Evolutionary conservation across 495 filamentous ascomycete genomes (phyloP).

Genomic region (Annulohypoxylon bovei): DNA sequence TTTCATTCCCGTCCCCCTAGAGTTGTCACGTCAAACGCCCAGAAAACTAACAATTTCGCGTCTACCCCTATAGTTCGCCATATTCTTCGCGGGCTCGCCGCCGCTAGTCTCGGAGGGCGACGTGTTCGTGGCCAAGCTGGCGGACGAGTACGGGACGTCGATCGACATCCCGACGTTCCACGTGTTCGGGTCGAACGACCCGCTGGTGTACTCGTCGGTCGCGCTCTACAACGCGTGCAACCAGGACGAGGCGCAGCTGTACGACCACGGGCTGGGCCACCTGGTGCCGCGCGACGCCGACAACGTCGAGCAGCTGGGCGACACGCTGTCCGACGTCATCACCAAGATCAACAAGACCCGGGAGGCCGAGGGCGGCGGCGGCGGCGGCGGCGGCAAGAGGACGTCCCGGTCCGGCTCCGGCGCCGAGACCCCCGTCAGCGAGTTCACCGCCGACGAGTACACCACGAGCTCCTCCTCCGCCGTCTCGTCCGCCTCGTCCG

Average conservation of each 20-base stretch:
- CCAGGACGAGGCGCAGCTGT: constrained; percentile 57
- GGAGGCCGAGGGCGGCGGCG: background rate
- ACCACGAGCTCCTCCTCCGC: background rate
- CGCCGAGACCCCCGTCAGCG: background rate
- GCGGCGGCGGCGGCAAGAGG: background rate
- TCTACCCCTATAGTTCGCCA: constrained; percentile 48
- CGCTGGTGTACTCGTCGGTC: constrained; percentile 61
- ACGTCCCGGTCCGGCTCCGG: background rate
- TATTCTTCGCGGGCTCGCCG: constrained; percentile 66
- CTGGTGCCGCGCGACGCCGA: constrained; percentile 61
- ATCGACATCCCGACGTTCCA: constrained; percentile 66
- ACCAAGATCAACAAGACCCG: constrained; percentile 42
- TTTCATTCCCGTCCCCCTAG: no score
- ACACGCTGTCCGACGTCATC: constrained; percentile 43
- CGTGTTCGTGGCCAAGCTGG: constrained; percentile 49
- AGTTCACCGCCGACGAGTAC: constrained; percentile 15
- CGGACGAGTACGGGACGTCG: constrained; percentile 57
- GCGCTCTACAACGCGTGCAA: constrained; percentile 68
- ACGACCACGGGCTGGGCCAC: constrained; percentile 67
- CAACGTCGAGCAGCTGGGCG: constrained; percentile 55
- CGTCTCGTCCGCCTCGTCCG: constrained; percentile 19
- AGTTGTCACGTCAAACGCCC: background rate
- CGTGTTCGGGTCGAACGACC: constrained; percentile 66
- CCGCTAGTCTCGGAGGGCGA: constrained; percentile 57
- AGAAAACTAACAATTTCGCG: background rate